phyloP scores from a whole-genome alignment of 2,329 filamentous ascomycete species.

The Calonectria pseudoturangicola region DNA sequence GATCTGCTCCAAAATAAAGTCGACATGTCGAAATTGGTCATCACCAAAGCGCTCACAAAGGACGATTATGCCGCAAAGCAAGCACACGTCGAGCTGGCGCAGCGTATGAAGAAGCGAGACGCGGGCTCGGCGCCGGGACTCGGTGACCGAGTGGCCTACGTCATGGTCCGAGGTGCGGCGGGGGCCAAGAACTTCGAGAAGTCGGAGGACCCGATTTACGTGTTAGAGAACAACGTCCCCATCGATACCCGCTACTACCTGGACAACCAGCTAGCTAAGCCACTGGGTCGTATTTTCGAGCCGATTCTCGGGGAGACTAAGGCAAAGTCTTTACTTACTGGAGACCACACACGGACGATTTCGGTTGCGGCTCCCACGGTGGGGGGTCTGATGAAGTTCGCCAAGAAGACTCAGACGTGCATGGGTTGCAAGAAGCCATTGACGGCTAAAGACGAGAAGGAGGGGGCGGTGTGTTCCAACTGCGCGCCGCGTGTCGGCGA shows the following conservation, averaged over 20 bases:
- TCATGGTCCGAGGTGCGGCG: slow-evolving; percentile 93
- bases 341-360: slow-evolving; percentile 96
- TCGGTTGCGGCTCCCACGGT: slow-evolving; percentile 93
- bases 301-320: slow-evolving; percentile 97
- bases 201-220: slow-evolving; percentile 97
- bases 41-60: slow-evolving; percentile 97
- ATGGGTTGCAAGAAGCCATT: slow-evolving; percentile 99
- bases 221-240: slow-evolving; percentile 96
- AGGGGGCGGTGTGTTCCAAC: slow-evolving; percentile 90
- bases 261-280: slow-evolving; percentile 98
- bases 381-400: slow-evolving; percentile 97
- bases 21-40: slow-evolving; percentile 99
- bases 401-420: slow-evolving; percentile 97
- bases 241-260: slow-evolving; percentile 99
- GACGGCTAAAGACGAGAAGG: slow-evolving; percentile 83
- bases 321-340: slow-evolving; percentile 88
- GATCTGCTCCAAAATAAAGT: slow-evolving; percentile 97
- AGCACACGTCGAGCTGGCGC: slow-evolving; percentile 95
- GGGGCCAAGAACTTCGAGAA: slow-evolving; percentile 97
- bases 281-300: slow-evolving; percentile 95
- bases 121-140: slow-evolving; percentile 93
- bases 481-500: slow-evolving; percentile 91
- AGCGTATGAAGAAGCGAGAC: slow-evolving; percentile 98
- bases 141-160: slow-evolving; percentile 97
- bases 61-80: slow-evolving; percentile 93